phyloP scores from a whole-genome alignment of 768 basidiomycete genomes.

The Tylopilus plumbeoviolaceoides region DNA sequence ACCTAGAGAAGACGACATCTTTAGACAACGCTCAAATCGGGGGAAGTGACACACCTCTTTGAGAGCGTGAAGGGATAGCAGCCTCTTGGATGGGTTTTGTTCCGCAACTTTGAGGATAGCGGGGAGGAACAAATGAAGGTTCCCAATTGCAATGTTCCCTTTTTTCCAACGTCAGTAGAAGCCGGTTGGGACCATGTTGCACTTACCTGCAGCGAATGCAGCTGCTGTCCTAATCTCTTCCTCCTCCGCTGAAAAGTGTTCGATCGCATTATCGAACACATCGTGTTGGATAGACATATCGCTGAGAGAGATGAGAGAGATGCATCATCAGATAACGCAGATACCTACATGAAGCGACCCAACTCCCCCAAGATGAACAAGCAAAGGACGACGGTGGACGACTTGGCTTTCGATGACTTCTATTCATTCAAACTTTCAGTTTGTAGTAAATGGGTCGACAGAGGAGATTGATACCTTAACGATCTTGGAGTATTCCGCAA shows the following conservation, averaged over 20 bases:
- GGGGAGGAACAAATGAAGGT: conserved; percentile 71
- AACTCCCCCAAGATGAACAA: conserved; percentile 92
- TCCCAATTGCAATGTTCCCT: conserved; percentile 96
- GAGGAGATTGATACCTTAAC: conserved; percentile 54
- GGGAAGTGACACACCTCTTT: too few species aligned
- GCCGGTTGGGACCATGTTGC: background rate
- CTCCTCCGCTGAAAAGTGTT: conserved; percentile 71
- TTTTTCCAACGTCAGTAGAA: background rate
- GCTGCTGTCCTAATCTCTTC: conserved; percentile 85
- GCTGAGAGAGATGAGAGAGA: conserved; percentile 38
- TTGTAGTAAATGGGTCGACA: background rate
- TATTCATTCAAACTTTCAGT: conserved; percentile 18
- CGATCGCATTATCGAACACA: conserved; percentile 72
- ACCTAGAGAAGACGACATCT: too few species aligned
- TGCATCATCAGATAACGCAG: background rate
- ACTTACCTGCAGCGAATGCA: conserved; percentile 85
- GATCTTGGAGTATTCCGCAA: conserved; percentile 79
- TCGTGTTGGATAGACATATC: conserved; percentile 82
- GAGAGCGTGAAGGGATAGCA: conserved; percentile 88
- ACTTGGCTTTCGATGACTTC: conserved; percentile 57
- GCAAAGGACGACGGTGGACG: conserved; percentile 72
- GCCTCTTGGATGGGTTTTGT: conserved; percentile 69
- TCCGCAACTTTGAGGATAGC: conserved; percentile 83
- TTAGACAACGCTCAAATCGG: too few species aligned
- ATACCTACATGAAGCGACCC: conserved; percentile 75